Conservation (phyloP, 2,329 filamentous ascomycete genomes). For the Venturiaceae sp. region DNA sequence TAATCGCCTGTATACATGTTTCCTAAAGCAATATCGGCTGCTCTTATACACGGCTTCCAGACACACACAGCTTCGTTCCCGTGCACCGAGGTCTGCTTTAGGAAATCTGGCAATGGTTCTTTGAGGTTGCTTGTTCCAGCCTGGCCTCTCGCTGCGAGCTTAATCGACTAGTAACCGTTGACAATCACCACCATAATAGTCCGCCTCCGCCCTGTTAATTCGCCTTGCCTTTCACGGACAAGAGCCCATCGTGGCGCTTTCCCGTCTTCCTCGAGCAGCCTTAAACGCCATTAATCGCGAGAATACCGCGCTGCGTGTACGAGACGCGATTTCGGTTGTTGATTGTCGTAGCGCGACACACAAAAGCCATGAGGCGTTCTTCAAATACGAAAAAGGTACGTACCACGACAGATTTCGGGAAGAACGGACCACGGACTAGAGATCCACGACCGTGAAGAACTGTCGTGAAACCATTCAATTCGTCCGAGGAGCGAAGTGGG, state of each 20-base stretch:
- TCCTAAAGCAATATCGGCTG: neutral
- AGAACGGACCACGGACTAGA: neutral
- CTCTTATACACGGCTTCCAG: neutral
- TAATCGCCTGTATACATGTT: neutral
- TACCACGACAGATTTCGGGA: neutral
- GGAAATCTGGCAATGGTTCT: too few species aligned
- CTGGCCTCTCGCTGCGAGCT: too few species aligned
- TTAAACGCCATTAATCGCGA: neutral
- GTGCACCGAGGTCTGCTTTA: neutral
- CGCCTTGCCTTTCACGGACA: neutral
- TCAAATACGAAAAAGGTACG: neutral
- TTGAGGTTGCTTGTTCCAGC: neutral
- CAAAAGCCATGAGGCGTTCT: neutral
- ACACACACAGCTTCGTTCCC: neutral
- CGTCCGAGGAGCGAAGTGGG: neutral
- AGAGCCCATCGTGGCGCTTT: neutral
- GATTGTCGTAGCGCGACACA: neutral
- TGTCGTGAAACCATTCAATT: neutral
- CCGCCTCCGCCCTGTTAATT: neutral
- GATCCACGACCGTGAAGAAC: neutral
- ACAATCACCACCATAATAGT: neutral
- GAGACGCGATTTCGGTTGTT: neutral
- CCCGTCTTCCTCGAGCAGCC: neutral
- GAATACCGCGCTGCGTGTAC: neutral
- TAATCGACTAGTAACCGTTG: too few species aligned